Base-by-base conservation (phyloP, 352 stramenopile species). In the Thalassiosira exigua region DNA sequence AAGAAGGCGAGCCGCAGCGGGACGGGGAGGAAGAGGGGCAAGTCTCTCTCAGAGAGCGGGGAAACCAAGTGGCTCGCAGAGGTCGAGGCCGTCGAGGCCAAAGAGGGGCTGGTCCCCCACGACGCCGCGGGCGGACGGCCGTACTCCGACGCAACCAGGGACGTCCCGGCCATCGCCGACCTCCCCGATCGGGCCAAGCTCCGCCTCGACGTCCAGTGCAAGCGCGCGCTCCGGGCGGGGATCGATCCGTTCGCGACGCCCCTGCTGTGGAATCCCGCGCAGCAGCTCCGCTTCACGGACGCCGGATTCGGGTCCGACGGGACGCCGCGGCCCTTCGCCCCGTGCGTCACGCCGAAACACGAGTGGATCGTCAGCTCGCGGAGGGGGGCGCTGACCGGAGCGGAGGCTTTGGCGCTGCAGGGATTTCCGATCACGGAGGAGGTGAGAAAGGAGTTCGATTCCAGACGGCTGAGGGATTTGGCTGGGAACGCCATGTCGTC, bases 361-460 rank as follows among this genome's bases (percentile, higher is more conserved):
- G 64, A 73, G 33, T 73, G 64, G 64, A 73, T 73, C 27, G 48
- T 73, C 1, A 73, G 64, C 33, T 65, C 46, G n/a, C 64, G 64
- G 0, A 73, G 33, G 64, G 64, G 50, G 0, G 48, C 64, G 48
- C 32, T 73, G 3, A 73, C 64, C 5, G 64, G 64, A 21, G 51
- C 3, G 17, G 64, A 73, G 33, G 64, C 64, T 30, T 52, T 73
- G 44, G 50, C 52, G 32, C 39, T 73, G n/a, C 64, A 73, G 29
- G 64, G 64, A 14, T 54, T 73, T 19, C 14, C 46, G 14, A 12
- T 73, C 4, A 3, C 48, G 7, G 42, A 50, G 27, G 52, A 30
- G 30, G 48, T 73, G 41, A 27, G 27, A 21, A 39, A 1, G 1
- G 19, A 73, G 7, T 73, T 73, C 59, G 33, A 67, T 42, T 62